phyloP scores from a whole-genome alignment of 352 stramenopile genomes.

The Phytophthora ohioensis region DNA sequence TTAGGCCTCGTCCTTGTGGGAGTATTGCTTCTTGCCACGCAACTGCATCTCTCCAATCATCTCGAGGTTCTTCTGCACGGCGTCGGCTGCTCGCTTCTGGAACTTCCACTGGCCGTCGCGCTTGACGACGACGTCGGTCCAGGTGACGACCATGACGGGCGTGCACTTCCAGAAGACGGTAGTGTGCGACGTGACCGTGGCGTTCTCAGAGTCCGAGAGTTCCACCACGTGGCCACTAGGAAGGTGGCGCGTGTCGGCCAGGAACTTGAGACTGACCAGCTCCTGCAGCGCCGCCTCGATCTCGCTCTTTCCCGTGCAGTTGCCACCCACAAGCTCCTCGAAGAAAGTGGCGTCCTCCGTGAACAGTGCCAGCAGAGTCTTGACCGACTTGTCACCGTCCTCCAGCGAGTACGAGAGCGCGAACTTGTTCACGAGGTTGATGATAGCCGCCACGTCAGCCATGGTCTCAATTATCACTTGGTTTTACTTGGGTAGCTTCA shows the following conservation, averaged over 20 bases:
- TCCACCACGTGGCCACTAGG: constrained; percentile 84
- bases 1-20: constrained; percentile 66
- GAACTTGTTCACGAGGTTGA: constrained; percentile 89
- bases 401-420: constrained; percentile 83
- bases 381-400: constrained; percentile 72
- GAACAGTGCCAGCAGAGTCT: constrained; percentile 77
- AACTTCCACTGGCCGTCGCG: constrained; percentile 80
- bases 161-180: constrained; percentile 90
- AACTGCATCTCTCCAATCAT: constrained; percentile 91
- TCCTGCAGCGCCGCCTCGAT: constrained; percentile 80
- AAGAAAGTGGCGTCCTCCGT: constrained; percentile 74
- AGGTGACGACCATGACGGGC: constrained; percentile 86
- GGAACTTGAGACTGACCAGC: constrained; percentile 79
- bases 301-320: constrained; percentile 66
- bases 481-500: constrained; percentile 25
- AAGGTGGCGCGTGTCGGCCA: constrained; percentile 83
- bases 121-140: constrained; percentile 82
- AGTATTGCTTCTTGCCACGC: constrained; percentile 90
- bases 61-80: constrained; percentile 91
- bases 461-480: constrained; percentile 42
- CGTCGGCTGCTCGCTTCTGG: constrained; percentile 70
- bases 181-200: constrained; percentile 66
- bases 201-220: constrained; percentile 60
- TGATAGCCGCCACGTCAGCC: constrained; percentile 77
- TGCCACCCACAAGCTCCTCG: constrained; percentile 79